phyloP scores from a whole-genome alignment of 257 asterid genomes.

The Ocimum tenuiflorum region DNA sequence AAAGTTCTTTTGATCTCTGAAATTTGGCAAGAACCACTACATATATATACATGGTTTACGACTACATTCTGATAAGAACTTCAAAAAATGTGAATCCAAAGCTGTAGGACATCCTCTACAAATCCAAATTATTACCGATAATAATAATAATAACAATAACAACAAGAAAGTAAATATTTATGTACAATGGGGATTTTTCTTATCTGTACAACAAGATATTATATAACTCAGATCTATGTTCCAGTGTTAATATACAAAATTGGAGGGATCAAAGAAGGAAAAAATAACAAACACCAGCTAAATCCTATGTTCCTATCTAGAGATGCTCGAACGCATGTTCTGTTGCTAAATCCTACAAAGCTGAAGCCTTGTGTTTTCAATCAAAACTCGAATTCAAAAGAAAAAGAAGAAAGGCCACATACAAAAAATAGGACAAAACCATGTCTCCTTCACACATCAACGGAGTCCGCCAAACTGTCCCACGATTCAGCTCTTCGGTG shows the following conservation, averaged over 20 bases:
- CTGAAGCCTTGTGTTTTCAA: constrained; percentile 28
- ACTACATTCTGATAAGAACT: too few relatives aligned
- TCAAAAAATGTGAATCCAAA: too few relatives aligned
- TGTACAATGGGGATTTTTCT: constrained; percentile 2
- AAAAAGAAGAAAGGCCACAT: not conserved
- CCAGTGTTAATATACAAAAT: constrained; percentile 18
- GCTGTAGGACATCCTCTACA: too few relatives aligned
- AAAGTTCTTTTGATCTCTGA: too few relatives aligned
- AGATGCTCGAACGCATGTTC: not conserved
- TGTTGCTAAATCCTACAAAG: constrained; percentile 20
- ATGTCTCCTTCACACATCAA: constrained; percentile 37
- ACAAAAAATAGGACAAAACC: not conserved
- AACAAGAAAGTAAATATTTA: too few relatives aligned
- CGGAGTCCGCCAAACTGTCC: constrained; percentile 61
- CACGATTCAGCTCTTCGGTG: constrained; percentile 57
- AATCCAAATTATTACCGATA: too few relatives aligned
- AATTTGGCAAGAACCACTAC: too few relatives aligned
- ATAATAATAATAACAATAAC: too few relatives aligned
- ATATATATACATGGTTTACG: too few relatives aligned
- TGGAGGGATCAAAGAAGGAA: not conserved
- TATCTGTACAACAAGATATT: too few relatives aligned
- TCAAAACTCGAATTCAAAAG: constrained; percentile 7
- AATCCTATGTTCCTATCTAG: constrained; percentile 18
- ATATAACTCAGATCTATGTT: not conserved
- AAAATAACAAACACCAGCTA: not conserved